Conservation (phyloP, 2,329 filamentous ascomycete genomes). For the Penicillium sp. region DNA sequence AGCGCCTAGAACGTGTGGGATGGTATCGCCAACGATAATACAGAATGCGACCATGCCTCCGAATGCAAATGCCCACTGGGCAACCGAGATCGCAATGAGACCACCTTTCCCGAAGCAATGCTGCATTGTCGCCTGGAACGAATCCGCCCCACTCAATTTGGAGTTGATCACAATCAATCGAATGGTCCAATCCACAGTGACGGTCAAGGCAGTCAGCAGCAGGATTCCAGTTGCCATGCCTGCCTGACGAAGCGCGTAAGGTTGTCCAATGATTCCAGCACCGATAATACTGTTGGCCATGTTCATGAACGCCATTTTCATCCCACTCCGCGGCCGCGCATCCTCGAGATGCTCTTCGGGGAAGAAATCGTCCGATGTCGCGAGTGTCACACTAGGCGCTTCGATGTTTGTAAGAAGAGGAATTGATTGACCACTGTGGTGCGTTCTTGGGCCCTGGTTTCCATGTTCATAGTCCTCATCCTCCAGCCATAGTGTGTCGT, state of each 20-base stretch:
- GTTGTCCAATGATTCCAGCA: constrained; percentile 68
- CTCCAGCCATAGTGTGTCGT: constrained; percentile 41
- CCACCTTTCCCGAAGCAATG: constrained; percentile 86
- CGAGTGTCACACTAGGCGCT: constrained; percentile 68
- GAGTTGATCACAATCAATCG: constrained; percentile 94
- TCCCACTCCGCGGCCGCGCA: constrained; percentile 69
- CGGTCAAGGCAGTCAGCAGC: constrained; percentile 67
- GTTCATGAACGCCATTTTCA: constrained; percentile 93
- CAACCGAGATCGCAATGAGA: constrained; percentile 77
- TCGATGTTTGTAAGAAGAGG: constrained; percentile 76
- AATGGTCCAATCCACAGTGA: constrained; percentile 94
- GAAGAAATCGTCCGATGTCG: constrained; percentile 49
- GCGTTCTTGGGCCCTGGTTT: constrained; percentile 30
- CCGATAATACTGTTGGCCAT: constrained; percentile 98
- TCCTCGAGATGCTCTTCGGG: constrained; percentile 52
- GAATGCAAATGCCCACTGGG: constrained; percentile 97
- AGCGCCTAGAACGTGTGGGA: constrained; percentile 77
- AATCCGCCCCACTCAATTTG: constrained; percentile 86
- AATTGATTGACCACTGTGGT: constrained; percentile 44
- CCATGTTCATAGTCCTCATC: constrained; percentile 53
- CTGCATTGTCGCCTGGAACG: constrained; percentile 91
- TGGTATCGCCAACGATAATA: constrained; percentile 92
- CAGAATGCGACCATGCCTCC: constrained; percentile 98
- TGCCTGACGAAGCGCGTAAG: constrained; percentile 90
- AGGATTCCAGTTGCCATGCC: constrained; percentile 72